Base-by-base conservation (phyloP, 306 rosid genomes). In the Canavalia gladiata region DNA sequence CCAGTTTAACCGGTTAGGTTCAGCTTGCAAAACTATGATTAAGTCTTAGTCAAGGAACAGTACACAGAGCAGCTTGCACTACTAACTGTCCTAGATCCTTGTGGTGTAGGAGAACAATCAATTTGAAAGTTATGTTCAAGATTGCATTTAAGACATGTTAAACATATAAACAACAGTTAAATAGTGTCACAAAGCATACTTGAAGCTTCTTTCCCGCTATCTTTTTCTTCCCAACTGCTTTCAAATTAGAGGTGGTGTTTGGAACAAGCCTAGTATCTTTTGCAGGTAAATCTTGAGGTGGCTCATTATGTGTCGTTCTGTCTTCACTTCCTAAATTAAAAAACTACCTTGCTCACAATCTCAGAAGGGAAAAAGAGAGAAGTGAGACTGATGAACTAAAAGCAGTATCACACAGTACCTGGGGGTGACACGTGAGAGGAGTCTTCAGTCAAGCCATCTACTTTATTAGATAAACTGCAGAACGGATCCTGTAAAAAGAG, bases 211-310 rank as follows among this genome's bases (percentile, higher is more conserved):
- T 89, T 81, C 84, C 93, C 2, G 45, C 47, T 60, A 75, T 83
- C 82, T 79, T 88, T 87, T 86, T 89, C 87, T 66, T 90, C 83
- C 81, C 89, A 59, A n/a, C 70, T 18, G 80, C 84, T 77, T 82
- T 87, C 76, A 34, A 81, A 66, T 77, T 78, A 65, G 88, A 80
- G 37, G 59, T 49, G 37, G 59, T 49, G 8, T 68, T 42, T 31
- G 52, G 65, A 75, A 59, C 81, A 80, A 12, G 49, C 49, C 49
- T 57, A 65, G 74, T 71, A 68, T 85, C 90, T 50, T 87, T 86
- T 52, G 30, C 55, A 57, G 78, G 76, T 12, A 62, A 28, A 25
- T 55, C 80, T 64, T 64, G 77, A 80, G 1, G 68, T 34, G 51
- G 69, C 79, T 87, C 83, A 18, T 72, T 60, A 58, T 50, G 56